These are phyloP conservation scores for Cytospora piceicola DNA, from an alignment of 2,329 filamentous ascomycete species.

Conservation along the genomic window DNA sequence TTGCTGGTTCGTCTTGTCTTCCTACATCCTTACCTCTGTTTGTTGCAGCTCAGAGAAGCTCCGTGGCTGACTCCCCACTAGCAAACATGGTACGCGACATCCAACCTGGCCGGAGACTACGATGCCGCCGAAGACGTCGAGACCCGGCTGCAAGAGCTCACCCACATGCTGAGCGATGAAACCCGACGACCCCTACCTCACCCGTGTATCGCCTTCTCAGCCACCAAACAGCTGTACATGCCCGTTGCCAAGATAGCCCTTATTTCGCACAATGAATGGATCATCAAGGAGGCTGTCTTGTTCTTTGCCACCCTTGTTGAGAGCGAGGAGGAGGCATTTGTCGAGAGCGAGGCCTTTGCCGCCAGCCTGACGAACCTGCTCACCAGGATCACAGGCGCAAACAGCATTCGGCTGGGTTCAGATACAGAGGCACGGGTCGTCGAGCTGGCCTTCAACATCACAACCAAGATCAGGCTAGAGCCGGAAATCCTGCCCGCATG, in stretches of 20 bases:
- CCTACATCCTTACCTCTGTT: neutral
- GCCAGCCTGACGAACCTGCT: slow-evolving; percentile 85
- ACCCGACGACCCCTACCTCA: slow-evolving; percentile 86
- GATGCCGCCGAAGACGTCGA: slow-evolving; percentile 67
- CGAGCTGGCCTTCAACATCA: slow-evolving; percentile 92
- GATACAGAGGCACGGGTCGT: slow-evolving; percentile 89
- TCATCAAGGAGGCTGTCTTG: slow-evolving; percentile 81
- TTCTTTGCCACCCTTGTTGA: slow-evolving; percentile 93
- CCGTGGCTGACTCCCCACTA: slow-evolving; percentile 34
- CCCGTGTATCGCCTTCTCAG: slow-evolving; percentile 86
- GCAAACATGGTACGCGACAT: slow-evolving; percentile 65
- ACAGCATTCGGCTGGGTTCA: slow-evolving; percentile 71
- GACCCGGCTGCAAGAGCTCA: slow-evolving; percentile 65
- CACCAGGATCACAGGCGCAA: slow-evolving; percentile 74
- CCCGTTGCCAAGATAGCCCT: slow-evolving; percentile 88
- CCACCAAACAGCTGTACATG: slow-evolving; percentile 85
- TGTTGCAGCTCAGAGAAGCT: neutral
- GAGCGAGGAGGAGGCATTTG: slow-evolving; percentile 93
- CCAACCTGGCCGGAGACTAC: slow-evolving; percentile 62
- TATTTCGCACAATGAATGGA: slow-evolving; percentile 80
- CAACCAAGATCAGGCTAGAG: slow-evolving; percentile 91
- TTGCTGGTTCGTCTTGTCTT: slow-evolving; percentile 54
- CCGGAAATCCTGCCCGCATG: slow-evolving; percentile 86
- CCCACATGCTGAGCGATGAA: slow-evolving; percentile 82
- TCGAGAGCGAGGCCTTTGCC: slow-evolving; percentile 85